Conservation (phyloP, 2,329 filamentous ascomycete species). For the Verticillium alfalfae region DNA sequence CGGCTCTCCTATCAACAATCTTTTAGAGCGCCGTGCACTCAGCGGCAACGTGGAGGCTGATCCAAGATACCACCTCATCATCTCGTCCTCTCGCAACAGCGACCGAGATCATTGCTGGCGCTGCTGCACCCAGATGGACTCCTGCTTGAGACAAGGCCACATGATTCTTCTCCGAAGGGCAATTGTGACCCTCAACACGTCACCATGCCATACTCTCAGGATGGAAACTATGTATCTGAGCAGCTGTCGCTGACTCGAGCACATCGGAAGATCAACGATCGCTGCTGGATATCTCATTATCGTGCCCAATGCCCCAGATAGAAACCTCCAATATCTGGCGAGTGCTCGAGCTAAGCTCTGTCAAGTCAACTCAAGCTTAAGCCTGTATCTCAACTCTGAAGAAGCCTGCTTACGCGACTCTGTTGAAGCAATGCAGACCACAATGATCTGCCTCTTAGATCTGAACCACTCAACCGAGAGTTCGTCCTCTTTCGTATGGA, state of each 20-base stretch:
- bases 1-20: slow-evolving; percentile 10
- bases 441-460: slow-evolving; percentile 43
- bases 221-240: not conserved
- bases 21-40: slow-evolving; percentile 20
- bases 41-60: slow-evolving; percentile 13
- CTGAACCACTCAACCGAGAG: slow-evolving; percentile 12
- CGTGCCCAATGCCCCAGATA: not conserved
- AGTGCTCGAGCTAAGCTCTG: not conserved
- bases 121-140: slow-evolving; percentile 21
- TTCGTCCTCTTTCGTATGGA: slow-evolving; percentile 22
- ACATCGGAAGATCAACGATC: not conserved
- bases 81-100: slow-evolving; percentile 12
- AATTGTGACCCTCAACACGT: not conserved
- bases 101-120: slow-evolving; percentile 11
- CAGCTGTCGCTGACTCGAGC: not conserved
- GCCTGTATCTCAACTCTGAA: not conserved
- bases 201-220: not conserved
- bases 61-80: slow-evolving; percentile 26
- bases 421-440: not conserved
- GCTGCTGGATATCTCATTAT: not conserved
- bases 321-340: not conserved
- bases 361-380: not conserved
- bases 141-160: slow-evolving; percentile 15
- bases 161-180: not conserved
- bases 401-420: not conserved